These are phyloP conservation scores for Arthroderma uncinatum DNA, from an alignment of 2,329 filamentous ascomycete genomes.

Conservation along the genomic window DNA sequence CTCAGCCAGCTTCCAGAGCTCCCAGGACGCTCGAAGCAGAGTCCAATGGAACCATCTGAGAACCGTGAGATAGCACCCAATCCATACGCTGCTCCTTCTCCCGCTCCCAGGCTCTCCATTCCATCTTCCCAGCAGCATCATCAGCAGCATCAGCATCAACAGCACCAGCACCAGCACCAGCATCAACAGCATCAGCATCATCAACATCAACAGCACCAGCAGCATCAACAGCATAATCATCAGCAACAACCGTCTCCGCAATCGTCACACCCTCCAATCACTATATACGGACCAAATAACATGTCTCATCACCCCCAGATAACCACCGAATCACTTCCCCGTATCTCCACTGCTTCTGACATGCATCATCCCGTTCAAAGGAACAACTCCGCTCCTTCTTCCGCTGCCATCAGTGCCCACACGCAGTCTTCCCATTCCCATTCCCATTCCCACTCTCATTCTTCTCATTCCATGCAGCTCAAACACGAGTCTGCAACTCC, in stretches of 20 bases:
- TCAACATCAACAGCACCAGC: slow-evolving; percentile 11
- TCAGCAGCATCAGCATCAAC: slow-evolving; percentile 19
- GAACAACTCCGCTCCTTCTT: slow-evolving; percentile 4
- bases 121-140: slow-evolving; percentile 17
- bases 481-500: slow-evolving; percentile 20
- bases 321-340: slow-evolving; percentile 26
- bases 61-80: slow-evolving; percentile 4
- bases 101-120: not conserved
- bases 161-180: slow-evolving; percentile 10
- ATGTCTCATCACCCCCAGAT: not conserved
- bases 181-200: slow-evolving; percentile 13
- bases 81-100: not conserved
- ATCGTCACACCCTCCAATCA: slow-evolving; percentile 22
- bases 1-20: not conserved
- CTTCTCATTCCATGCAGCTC: slow-evolving; percentile 2
- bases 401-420: slow-evolving; percentile 17
- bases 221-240: slow-evolving; percentile 15
- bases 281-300: slow-evolving; percentile 10
- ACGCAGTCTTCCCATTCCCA: slow-evolving; percentile 18
- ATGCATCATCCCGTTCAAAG: slow-evolving; percentile 16
- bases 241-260: slow-evolving; percentile 8
- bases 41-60: not conserved
- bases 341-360: slow-evolving; percentile 17
- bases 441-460: slow-evolving; percentile 19
- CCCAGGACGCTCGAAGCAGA: not conserved